These are phyloP conservation scores for Talaromyces sp. DNA, from an alignment of 2,329 filamentous ascomycete genomes.

Conservation along the genomic window DNA sequence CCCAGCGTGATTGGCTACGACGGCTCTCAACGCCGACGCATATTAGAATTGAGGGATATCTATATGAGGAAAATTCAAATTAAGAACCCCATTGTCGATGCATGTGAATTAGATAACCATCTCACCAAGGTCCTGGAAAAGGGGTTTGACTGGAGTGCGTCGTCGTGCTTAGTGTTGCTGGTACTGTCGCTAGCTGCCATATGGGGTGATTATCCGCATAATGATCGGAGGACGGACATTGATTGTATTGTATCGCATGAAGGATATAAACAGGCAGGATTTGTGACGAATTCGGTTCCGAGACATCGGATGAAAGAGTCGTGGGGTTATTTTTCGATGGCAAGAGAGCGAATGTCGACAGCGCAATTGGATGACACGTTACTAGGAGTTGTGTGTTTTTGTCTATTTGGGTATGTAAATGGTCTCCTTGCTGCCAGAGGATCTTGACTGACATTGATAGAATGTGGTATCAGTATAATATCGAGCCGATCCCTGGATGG, in stretches of 20 bases:
- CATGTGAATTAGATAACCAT: slow-evolving; percentile 24
- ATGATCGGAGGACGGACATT: slow-evolving; percentile 22
- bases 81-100: slow-evolving; percentile 27
- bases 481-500: slow-evolving; percentile 27
- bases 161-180: slow-evolving; percentile 25
- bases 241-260: slow-evolving; percentile 2
- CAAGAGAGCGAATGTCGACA: slow-evolving; percentile 25
- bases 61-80: slow-evolving; percentile 27
- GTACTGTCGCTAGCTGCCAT: slow-evolving; percentile 26
- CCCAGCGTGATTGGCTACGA: slow-evolving; percentile 17
- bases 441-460: slow-evolving; percentile 17
- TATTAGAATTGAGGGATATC: slow-evolving; percentile 25
- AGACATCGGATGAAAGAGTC: slow-evolving; percentile 27
- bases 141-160: slow-evolving; percentile 25
- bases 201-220: slow-evolving; percentile 27
- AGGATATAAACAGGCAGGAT: slow-evolving; percentile 5
- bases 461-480: slow-evolving; percentile 29
- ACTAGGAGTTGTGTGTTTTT: slow-evolving; percentile 25
- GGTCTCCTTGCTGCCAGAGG: not conserved
- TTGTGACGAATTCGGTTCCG: slow-evolving; percentile 23
- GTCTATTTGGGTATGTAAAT: slow-evolving; percentile 24
- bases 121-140: slow-evolving; percentile 24
- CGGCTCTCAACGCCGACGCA: slow-evolving; percentile 21
- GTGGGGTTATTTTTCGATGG: slow-evolving; percentile 24
- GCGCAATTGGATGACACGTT: slow-evolving; percentile 25